Conservation (phyloP, 108 stramenopile species). For the Epipyxis sp. region DNA sequence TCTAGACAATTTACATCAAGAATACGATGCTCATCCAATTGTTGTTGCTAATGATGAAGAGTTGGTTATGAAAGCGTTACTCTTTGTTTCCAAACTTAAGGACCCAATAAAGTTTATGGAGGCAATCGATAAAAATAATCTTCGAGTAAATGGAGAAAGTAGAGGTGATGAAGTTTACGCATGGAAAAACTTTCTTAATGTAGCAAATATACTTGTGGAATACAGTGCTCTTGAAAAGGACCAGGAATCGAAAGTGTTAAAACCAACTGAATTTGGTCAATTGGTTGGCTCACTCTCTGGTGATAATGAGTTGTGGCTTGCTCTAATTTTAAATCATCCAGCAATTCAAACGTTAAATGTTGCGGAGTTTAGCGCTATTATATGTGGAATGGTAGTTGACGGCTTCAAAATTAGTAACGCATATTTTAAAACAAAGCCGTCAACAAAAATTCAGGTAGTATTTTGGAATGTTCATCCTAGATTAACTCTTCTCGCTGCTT, state of each 20-base stretch:
- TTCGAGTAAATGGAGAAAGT: too few relatives aligned
- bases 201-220: neutral
- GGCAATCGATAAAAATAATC: neutral
- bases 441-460: too few relatives aligned
- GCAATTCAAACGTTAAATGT: neutral
- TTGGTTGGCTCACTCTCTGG: neutral
- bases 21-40: neutral
- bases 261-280: neutral
- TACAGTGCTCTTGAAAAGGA: neutral
- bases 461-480: too few relatives aligned
- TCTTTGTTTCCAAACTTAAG: neutral
- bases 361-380: neutral
- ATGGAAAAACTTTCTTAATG: neutral
- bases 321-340: neutral
- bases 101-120: neutral
- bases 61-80: neutral
- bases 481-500: too few relatives aligned
- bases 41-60: neutral
- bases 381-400: neutral
- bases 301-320: constrained; percentile 14
- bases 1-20: neutral
- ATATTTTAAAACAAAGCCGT: neutral
- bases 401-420: neutral
- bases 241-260: neutral
- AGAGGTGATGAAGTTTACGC: neutral